phyloP scores from a whole-genome alignment of 2,329 filamentous ascomycete species.

The Aspergillus phoenicis region DNA sequence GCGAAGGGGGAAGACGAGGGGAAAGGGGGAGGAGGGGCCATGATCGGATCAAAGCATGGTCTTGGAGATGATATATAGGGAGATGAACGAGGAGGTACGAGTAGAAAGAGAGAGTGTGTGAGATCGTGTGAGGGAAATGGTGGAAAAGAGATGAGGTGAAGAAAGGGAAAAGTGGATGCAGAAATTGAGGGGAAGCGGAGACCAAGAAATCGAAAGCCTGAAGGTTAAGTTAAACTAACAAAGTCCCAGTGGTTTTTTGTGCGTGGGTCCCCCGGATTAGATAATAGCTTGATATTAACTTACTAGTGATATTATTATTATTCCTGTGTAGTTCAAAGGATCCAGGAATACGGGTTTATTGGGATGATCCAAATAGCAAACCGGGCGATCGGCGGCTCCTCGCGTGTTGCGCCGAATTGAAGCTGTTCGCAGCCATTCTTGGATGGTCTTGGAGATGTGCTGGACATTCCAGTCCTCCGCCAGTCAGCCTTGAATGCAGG shows the following conservation, averaged over 20 bases:
- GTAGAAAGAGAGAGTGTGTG: not conserved
- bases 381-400: not conserved
- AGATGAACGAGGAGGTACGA: constrained; percentile 2
- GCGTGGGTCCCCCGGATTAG: not conserved
- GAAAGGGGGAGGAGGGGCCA: not conserved
- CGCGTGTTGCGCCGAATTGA: not conserved
- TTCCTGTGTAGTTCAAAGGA: too few species aligned
- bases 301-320: too few species aligned
- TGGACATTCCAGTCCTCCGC: too few species aligned
- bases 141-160: constrained; percentile 6
- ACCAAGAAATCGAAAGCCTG: not conserved
- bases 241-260: not conserved
- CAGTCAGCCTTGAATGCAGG: not conserved
- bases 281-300: not conserved
- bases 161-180: constrained; percentile 1
- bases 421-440: not conserved
- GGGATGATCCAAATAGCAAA: not conserved
- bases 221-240: too few species aligned
- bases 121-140: not conserved
- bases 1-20: constrained; percentile 1
- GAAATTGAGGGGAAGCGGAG: constrained; percentile 5
- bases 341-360: not conserved
- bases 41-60: constrained; percentile 3
- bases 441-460: too few species aligned
- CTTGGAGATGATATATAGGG: not conserved